A percentile compares a stretch with the other conserved stretches of the same genome.
Conservation (phyloP, 768 basidiomycete species). For the Kwoniella mangroviensis region DNA sequence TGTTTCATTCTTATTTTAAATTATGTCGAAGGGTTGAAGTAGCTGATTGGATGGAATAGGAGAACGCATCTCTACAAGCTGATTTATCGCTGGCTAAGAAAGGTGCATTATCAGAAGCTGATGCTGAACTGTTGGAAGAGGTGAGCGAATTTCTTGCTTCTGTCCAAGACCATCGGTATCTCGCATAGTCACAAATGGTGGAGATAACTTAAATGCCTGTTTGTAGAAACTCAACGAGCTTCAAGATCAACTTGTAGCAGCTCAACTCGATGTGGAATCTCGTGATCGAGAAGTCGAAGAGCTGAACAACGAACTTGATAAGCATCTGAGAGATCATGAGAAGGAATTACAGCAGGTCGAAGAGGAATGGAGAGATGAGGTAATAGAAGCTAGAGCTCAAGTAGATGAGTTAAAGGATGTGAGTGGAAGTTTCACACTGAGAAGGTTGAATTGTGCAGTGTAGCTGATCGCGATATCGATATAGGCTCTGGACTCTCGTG, state of each 20-base stretch:
- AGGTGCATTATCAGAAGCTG: slow-evolving; percentile 51
- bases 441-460: too few relatives aligned
- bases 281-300: slow-evolving; percentile 79
- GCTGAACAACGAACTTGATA: slow-evolving; percentile 75
- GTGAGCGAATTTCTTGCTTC: slow-evolving; percentile 23
- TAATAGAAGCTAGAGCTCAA: slow-evolving; percentile 76
- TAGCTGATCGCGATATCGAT: not conserved
- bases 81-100: slow-evolving; percentile 42
- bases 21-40: slow-evolving; percentile 5
- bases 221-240: slow-evolving; percentile 50
- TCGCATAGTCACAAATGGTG: too few relatives aligned
- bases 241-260: slow-evolving; percentile 52
- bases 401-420: slow-evolving; percentile 68
- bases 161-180: not conserved
- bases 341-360: slow-evolving; percentile 63
- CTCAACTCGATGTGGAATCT: slow-evolving; percentile 77
- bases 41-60: slow-evolving; percentile 27
- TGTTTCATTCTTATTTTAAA: too few relatives aligned
- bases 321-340: slow-evolving; percentile 57
- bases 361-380: slow-evolving; percentile 84
- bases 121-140: slow-evolving; percentile 42
- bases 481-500: slow-evolving; percentile 38
- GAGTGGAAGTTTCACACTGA: slow-evolving; percentile 26
- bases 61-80: slow-evolving; percentile 41
- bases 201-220: not conserved